Evolutionary conservation across 2,329 filamentous ascomycete species (phyloP).

Genomic region (Byssochlamys sp.): DNA sequence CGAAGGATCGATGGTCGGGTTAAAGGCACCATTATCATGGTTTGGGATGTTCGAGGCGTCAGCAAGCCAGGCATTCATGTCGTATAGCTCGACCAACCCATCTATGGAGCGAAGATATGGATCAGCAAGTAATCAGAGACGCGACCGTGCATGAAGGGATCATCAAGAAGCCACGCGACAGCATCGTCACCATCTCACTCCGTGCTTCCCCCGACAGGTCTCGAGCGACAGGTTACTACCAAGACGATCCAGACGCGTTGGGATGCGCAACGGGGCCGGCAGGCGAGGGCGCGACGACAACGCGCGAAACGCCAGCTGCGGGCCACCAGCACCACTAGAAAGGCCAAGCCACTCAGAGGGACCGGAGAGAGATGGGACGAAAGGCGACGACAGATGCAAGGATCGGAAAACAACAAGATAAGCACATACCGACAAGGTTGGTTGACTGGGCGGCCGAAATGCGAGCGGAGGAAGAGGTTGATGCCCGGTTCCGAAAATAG

Average conservation of each 20-base stretch:
- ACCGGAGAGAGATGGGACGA: slow-evolving; percentile 1
- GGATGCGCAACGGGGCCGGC: slow-evolving; percentile 4
- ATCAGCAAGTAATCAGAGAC: slow-evolving; percentile 14
- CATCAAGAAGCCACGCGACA: slow-evolving; percentile 3
- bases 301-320: slow-evolving; percentile 15
- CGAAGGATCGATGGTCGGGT: slow-evolving; percentile 38
- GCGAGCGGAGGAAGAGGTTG: slow-evolving; percentile 24
- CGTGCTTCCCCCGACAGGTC: neutral
- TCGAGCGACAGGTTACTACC: neutral
- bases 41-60: slow-evolving; percentile 40
- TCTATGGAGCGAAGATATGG: slow-evolving; percentile 24
- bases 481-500: slow-evolving; percentile 28
- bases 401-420: slow-evolving; percentile 5
- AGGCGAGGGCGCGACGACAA: slow-evolving; percentile 13
- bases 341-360: neutral
- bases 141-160: neutral
- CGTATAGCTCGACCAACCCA: slow-evolving; percentile 39
- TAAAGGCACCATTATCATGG: slow-evolving; percentile 41
- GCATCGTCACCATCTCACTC: slow-evolving; percentile 1
- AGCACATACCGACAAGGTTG: slow-evolving; percentile 35
- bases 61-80: slow-evolving; percentile 45
- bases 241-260: slow-evolving; percentile 15
- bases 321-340: slow-evolving; percentile 4
- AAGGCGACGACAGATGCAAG: slow-evolving; percentile 1
- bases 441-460: slow-evolving; percentile 30